Evolutionary conservation across 2,329 filamentous ascomycete genomes (phyloP).

Genomic region (Colletotrichum sp.): DNA sequence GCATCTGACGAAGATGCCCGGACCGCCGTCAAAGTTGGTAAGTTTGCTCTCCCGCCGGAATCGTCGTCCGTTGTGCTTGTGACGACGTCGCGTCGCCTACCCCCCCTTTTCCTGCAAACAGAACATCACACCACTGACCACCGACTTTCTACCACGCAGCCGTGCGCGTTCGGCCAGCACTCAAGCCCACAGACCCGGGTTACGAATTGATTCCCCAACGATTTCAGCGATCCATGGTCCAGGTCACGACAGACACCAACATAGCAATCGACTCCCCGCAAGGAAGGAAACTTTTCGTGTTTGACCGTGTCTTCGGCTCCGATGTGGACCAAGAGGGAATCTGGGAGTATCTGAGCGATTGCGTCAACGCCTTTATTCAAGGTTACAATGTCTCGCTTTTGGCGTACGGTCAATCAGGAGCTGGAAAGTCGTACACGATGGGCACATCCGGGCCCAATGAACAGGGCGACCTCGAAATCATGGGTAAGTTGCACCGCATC

Average conservation of each 20-base stretch:
- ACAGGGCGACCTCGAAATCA: slow-evolving; percentile 70
- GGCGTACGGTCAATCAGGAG: slow-evolving; percentile 96
- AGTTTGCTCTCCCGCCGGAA: slow-evolving; percentile 42
- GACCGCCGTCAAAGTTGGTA: slow-evolving; percentile 96
- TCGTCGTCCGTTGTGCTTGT: neutral
- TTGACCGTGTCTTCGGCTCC: slow-evolving; percentile 91
- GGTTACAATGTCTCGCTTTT: slow-evolving; percentile 98
- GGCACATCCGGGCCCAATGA: slow-evolving; percentile 88
- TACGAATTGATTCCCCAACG: slow-evolving; percentile 95
- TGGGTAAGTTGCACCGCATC: slow-evolving; percentile 67
- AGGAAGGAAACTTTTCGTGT: slow-evolving; percentile 93
- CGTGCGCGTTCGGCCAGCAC: slow-evolving; percentile 88
- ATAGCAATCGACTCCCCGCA: slow-evolving; percentile 89
- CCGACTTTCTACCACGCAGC: slow-evolving; percentile 55
- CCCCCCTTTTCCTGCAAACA: neutral
- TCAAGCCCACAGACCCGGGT: slow-evolving; percentile 84
- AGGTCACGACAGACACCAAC: slow-evolving; percentile 84
- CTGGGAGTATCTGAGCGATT: slow-evolving; percentile 93
- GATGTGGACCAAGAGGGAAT: slow-evolving; percentile 86
- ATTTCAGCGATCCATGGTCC: slow-evolving; percentile 92
- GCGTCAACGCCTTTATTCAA: slow-evolving; percentile 87
- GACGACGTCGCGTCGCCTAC: neutral
- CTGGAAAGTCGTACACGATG: slow-evolving; percentile 99
- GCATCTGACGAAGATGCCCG: slow-evolving; percentile 89
- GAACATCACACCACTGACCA: slow-evolving; percentile 15